Evolutionary conservation across 1,139 yeast species (phyloP), one percentile per base, ranked within the genome.

Genomic region (Lodderomyces metapsilosis): DNA sequence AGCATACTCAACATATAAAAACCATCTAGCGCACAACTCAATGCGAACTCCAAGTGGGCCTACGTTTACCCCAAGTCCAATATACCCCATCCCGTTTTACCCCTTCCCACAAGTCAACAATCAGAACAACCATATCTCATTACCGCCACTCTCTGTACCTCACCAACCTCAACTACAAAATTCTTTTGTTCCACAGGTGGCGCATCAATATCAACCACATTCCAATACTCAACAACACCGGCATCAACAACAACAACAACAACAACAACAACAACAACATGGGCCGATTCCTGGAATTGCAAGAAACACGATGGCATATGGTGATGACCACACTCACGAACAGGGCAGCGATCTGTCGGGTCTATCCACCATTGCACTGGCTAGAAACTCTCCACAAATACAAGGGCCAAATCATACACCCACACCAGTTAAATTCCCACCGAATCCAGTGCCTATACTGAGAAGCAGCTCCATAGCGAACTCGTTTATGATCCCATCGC

Each of bases 41-140:
- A 4, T 8, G 32, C 13, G 9, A 15, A 10, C 32, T 28, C 5
- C 32, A 7, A 28, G 18, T 28, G 32, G 32, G n/a, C 36, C 51
- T 2, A 46, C 55, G n/a, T 48, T 34, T 12, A 17, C 37, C 3
- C 50, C 12, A 44, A 52, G 15, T 48, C 55, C 21, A 47, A 47
- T 18, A 6, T 36, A 35, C 8, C 39, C 25, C 5, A 20, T 36
- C 7, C 41, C 37, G 11, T 33, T 22, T 20, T 44, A 21, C 15
- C 42, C 39, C 2, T 32, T 37, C 32, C 35, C 37, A 6, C 30
- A n/a, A 22, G 21, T 23, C 13, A 13, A 13, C 34, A 30, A 22
- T 27, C 27, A 13, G 18, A 28, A 25, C 20, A 28, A 36, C 33
- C 22, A 12, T 11, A 30, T 2, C 5, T 21, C 35, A n/a, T 18